These are phyloP conservation scores for Euclidium syriacum DNA, from an alignment of 345 rosid genomes.

Conservation along the genomic window DNA sequence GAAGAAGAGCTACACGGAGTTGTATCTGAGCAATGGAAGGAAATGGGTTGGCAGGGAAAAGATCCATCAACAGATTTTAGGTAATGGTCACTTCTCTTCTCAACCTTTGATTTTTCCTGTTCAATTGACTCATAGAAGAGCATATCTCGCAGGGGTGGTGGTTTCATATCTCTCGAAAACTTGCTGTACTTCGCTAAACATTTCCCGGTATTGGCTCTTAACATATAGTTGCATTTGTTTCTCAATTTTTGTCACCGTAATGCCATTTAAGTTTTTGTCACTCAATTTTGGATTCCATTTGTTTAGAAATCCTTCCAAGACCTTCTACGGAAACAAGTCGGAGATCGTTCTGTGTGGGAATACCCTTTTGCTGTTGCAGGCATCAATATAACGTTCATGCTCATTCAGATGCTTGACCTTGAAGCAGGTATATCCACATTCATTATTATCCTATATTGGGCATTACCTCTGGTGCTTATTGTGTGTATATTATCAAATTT, in stretches of 20 bases:
- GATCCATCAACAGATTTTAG: slow-evolving; percentile 99
- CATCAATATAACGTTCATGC: slow-evolving; percentile 97
- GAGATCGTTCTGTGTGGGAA: slow-evolving; percentile 96
- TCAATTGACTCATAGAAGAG: not conserved
- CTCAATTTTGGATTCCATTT: not conserved
- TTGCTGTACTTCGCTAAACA: slow-evolving; percentile 75
- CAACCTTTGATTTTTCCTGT: not conserved
- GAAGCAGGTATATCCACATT: slow-evolving; percentile 71
- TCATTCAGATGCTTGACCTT: slow-evolving; percentile 98
- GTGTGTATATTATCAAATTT: not conserved
- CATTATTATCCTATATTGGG: not conserved
- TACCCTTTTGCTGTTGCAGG: slow-evolving; percentile 99
- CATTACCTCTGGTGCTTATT: not conserved
- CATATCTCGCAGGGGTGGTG: slow-evolving; percentile 89
- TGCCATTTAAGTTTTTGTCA: not conserved
- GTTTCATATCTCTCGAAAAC: slow-evolving; percentile 96
- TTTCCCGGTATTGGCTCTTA: slow-evolving; percentile 63
- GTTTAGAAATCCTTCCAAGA: slow-evolving; percentile 76
- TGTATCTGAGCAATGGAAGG: slow-evolving; percentile 98
- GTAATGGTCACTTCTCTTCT: slow-evolving; percentile 28
- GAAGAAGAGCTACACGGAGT: slow-evolving; percentile 76
- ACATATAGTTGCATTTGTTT: not conserved
- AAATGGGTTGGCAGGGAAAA: slow-evolving; percentile 99
- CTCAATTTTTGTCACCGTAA: not conserved
- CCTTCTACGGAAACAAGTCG: slow-evolving; percentile 85